Evolutionary conservation across 106 monocot species (phyloP).

Genomic region (Gastrodia elata): DNA sequence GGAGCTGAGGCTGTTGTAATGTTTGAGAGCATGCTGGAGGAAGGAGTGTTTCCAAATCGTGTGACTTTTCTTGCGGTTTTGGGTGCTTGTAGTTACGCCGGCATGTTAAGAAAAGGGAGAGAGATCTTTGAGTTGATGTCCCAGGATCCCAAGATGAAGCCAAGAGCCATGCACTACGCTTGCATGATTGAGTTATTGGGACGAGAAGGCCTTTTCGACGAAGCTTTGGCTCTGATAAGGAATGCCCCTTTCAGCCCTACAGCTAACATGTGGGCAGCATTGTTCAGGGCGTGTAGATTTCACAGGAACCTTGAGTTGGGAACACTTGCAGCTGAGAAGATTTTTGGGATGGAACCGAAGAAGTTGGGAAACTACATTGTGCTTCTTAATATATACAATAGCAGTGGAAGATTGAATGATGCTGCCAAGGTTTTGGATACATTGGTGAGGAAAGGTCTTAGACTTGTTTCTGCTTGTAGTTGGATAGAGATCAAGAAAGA

Average conservation of each 20-base stretch:
- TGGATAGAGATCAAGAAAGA: constrained; percentile 87
- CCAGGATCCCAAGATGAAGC: constrained; percentile 32
- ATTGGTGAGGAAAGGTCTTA: constrained; percentile 45
- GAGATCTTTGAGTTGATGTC: constrained; percentile 63
- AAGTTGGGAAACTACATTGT: constrained; percentile 78
- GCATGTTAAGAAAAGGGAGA: constrained; percentile 53
- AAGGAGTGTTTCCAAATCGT: constrained; percentile 64
- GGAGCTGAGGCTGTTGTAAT: constrained; percentile 47
- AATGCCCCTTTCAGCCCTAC: constrained; percentile 65
- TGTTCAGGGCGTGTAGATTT: constrained; percentile 85
- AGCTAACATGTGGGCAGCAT: constrained; percentile 84
- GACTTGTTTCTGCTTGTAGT: constrained; percentile 52
- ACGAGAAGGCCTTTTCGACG: constrained; percentile 63
- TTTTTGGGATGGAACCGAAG: constrained; percentile 65
- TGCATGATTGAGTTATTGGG: constrained; percentile 90
- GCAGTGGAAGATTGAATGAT: constrained; percentile 37
- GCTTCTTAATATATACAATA: constrained; percentile 67
- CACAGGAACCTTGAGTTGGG: constrained; percentile 74
- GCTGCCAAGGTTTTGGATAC: constrained; percentile 45
- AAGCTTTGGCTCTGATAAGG: constrained; percentile 58
- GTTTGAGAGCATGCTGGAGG: constrained; percentile 55
- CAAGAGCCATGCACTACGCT: constrained; percentile 76
- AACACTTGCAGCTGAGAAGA: constrained; percentile 65
- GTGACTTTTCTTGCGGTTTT: constrained; percentile 76
- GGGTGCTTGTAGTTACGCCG: constrained; percentile 66